A percentile compares a stretch with the other conserved stretches of the same genome.
Evolutionary conservation across 192 early-diverging fungal species (phyloP).

Genomic region (Podila epicladia): DNA sequence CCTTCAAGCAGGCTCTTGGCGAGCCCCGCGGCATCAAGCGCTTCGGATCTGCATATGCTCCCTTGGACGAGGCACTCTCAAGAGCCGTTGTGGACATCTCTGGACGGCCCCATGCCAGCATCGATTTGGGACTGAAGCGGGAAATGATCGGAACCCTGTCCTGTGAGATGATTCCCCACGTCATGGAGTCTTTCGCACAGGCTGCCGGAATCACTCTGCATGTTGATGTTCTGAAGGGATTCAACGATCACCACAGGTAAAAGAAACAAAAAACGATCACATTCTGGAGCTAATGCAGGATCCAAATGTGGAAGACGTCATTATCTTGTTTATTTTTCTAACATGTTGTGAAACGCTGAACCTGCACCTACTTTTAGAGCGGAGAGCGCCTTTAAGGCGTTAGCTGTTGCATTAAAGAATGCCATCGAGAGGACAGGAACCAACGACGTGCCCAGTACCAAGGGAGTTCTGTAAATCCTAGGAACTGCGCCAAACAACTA

Average conservation of each 20-base stretch:
- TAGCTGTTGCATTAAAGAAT: conserved; percentile 92
- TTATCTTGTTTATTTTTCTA: conserved; percentile 1
- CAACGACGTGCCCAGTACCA: conserved; percentile 94
- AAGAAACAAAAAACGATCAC: too few relatives aligned
- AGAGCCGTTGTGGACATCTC: conserved; percentile 98
- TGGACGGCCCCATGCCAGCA: conserved; percentile 85
- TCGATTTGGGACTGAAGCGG: conserved; percentile 90
- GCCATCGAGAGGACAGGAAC: conserved; percentile 88
- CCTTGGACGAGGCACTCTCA: conserved; percentile 95
- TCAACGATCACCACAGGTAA: conserved; percentile 97
- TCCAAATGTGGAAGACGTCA: background rate
- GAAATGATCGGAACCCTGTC: conserved; percentile 92
- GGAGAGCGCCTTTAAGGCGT: conserved; percentile 97
- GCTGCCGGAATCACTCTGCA: conserved; percentile 95
- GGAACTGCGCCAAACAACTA: too few relatives aligned
- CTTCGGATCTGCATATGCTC: conserved; percentile 94
- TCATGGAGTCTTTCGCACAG: conserved; percentile 92
- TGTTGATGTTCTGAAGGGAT: conserved; percentile 93
- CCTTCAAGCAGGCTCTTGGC: conserved; percentile 94
- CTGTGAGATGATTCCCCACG: conserved; percentile 99
- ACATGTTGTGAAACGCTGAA: background rate
- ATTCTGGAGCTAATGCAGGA: too few relatives aligned
- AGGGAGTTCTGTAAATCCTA: conserved; percentile 78
- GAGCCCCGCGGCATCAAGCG: conserved; percentile 89
- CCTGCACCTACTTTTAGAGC: conserved; percentile 61